A percentile compares a stretch with the other conserved stretches of the same genome.
These are phyloP conservation scores for Eucalyptus caleyi DNA, from an alignment of 345 rosid genomes.

Conservation along the genomic window DNA sequence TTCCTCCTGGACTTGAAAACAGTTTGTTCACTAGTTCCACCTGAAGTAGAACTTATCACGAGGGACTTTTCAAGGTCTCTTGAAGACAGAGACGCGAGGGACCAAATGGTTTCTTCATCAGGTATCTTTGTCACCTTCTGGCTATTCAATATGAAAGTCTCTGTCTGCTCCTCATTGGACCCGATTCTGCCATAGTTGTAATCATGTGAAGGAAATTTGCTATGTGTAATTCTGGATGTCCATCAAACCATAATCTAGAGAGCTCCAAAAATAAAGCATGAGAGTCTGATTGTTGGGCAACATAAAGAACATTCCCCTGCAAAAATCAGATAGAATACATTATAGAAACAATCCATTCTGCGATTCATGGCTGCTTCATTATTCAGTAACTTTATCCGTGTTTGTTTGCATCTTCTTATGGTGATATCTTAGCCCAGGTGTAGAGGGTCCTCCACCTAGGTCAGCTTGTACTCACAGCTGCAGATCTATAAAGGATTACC, in stretches of 20 bases:
- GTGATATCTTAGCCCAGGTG: neutral
- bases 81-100: slow-evolving; percentile 1
- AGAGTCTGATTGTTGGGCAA: slow-evolving; percentile 40
- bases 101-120: slow-evolving; percentile 58
- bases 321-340: neutral
- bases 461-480: neutral
- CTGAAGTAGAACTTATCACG: neutral
- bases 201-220: slow-evolving; percentile 94
- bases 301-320: slow-evolving; percentile 67
- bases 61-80: neutral
- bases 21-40: neutral
- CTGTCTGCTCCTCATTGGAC: slow-evolving; percentile 55
- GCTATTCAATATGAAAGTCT: slow-evolving; percentile 60
- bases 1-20: slow-evolving; percentile 21
- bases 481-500: neutral
- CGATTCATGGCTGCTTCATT: neutral
- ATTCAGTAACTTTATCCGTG: neutral
- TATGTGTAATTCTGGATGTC: slow-evolving; percentile 56
- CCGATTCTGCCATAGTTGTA: slow-evolving; percentile 75
- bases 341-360: neutral
- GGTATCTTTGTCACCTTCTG: slow-evolving; percentile 70
- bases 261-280: slow-evolving; percentile 80
- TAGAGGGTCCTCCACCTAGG: neutral
- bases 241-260: slow-evolving; percentile 62
- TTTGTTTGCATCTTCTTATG: neutral